phyloP scores from a whole-genome alignment of 768 basidiomycete species.

The Agrocybe chaxingu region DNA sequence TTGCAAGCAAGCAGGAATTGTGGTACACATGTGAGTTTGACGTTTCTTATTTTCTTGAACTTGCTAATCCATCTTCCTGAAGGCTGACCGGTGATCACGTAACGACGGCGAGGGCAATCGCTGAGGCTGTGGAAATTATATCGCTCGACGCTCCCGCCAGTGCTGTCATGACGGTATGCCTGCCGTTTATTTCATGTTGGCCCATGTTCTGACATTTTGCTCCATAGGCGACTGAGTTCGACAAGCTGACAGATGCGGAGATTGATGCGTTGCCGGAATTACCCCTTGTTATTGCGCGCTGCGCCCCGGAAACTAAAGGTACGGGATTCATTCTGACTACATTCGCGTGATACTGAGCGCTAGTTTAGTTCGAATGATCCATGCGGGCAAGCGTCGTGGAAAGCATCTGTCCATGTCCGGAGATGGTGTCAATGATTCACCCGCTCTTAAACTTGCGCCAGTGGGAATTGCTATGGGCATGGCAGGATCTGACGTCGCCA shows the following conservation, averaged over 20 bases:
- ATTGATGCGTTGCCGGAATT: conserved; percentile 46
- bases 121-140: conserved; percentile 45
- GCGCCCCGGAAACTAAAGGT: conserved; percentile 51
- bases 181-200: background rate
- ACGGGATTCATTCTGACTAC: background rate
- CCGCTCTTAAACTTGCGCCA: conserved; percentile 51
- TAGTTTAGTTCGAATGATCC: conserved; percentile 45
- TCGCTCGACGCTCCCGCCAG: conserved; percentile 34
- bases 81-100: conserved; percentile 56
- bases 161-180: conserved; percentile 33
- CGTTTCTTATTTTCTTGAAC: background rate
- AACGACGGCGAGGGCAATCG: conserved; percentile 52
- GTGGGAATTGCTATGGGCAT: conserved; percentile 60
- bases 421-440: conserved; percentile 59
- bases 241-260: conserved; percentile 49
- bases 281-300: conserved; percentile 58
- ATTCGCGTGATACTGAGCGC: background rate
- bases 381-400: conserved; percentile 53
- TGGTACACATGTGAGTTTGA: conserved; percentile 35
- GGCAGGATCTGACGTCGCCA: conserved; percentile 54
- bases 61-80: conserved; percentile 8
- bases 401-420: conserved; percentile 55
- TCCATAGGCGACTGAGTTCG: conserved; percentile 40
- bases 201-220: background rate
- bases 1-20: conserved; percentile 50